Evolutionary conservation across 2,329 filamentous ascomycete species (phyloP), one percentile per base, ranked within the genome.

Genomic region (Dactylellina leptospora): DNA sequence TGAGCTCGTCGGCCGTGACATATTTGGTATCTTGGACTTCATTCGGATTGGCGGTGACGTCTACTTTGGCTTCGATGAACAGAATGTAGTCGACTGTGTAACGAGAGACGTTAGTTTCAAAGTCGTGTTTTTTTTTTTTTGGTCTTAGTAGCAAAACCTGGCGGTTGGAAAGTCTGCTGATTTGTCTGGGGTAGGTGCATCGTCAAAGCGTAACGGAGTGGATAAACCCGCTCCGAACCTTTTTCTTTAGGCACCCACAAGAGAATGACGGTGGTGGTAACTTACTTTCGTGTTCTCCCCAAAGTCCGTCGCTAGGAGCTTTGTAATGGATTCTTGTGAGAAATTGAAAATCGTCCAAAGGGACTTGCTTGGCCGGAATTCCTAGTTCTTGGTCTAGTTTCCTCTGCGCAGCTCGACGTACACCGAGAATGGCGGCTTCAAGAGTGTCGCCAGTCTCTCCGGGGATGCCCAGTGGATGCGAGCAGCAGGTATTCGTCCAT

Each of bases 401-500:
- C 76, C 95, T 87, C 82, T 93, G 90, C 16, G 95, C 95, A 42
- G 95, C 95, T 71, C 90, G 88, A 84, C 96, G 96, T 76, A 93
- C 95, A 25, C 95, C 95, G 76, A 87, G 84, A 64, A 97, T 84
- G 3, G 93, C 90, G 75, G 91, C 90, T 53, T 88, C 85, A 44
- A 99, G 84, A 75, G 89, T 90, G 28, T 88, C 86, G 74, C 95
- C 95, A 23, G 92, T 96, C 86, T 99, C 95, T 75, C 90, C 89
- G 6, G 95, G 90, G 75, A 97, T 90, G 61, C 91, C 91, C 73
- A 99, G 85, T 3, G 95, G 95, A 81, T 99, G 95, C 38, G 95
- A 99, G 84, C 95, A 99, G 85, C 95, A 99, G 28, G 95, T 99
- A 82, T 99, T 99, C 75, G 95, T 99, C 95, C 95, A 99, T 89